These are phyloP conservation scores for Citrus sinensis DNA, from an alignment of 345 rosid genomes.

Conservation along the genomic window DNA sequence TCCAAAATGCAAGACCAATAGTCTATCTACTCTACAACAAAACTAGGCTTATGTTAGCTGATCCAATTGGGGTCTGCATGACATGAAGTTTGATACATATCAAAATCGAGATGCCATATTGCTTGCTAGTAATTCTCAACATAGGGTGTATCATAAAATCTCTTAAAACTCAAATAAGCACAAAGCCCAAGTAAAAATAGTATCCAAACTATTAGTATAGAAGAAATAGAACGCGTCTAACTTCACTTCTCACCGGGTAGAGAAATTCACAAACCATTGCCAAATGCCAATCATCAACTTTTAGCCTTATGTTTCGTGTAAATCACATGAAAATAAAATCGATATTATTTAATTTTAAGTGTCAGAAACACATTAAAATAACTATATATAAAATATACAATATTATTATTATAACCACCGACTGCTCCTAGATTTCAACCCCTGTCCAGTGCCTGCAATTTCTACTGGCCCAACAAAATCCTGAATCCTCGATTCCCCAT, in stretches of 20 bases:
- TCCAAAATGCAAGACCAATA: too few species aligned
- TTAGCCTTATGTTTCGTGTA: neutral
- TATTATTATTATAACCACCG: constrained; percentile 1
- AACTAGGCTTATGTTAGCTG: neutral
- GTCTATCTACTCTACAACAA: neutral
- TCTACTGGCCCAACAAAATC: neutral
- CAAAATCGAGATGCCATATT: neutral
- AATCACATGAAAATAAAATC: neutral
- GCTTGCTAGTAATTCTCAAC: neutral
- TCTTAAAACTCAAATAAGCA: neutral
- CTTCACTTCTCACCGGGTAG: too few species aligned
- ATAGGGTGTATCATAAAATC: neutral
- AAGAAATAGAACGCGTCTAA: too few species aligned
- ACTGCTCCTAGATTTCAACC: neutral
- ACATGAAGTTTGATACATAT: neutral
- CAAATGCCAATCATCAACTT: neutral
- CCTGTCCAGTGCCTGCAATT: neutral
- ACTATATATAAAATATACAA: neutral
- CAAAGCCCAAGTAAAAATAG: neutral
- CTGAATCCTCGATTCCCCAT: neutral
- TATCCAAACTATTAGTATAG: neutral
- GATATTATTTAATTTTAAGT: neutral
- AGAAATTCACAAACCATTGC: neutral
- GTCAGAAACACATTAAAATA: neutral
- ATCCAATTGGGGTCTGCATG: neutral